Evolutionary conservation across 176 grass and related monocot species (phyloP).

Genomic region (Oryza brachyantha): DNA sequence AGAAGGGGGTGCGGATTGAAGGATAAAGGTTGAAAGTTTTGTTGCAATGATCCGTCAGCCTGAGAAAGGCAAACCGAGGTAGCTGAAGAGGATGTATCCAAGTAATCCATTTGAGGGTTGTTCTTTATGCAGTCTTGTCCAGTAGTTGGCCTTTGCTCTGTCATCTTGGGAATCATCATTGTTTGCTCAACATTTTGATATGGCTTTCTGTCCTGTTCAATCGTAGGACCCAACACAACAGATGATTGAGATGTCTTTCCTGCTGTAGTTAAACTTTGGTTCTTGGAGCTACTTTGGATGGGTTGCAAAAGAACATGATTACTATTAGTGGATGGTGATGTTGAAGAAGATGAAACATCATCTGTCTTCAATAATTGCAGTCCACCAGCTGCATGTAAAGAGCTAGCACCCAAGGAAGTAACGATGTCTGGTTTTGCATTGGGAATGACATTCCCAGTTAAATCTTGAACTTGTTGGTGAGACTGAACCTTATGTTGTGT

Average conservation of each 20-base stretch:
- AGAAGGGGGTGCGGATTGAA: slow-evolving; percentile 56
- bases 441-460: slow-evolving; percentile 18
- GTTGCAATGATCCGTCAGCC: slow-evolving; percentile 61
- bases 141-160: slow-evolving; percentile 41
- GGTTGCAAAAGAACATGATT: slow-evolving; percentile 45
- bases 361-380: slow-evolving; percentile 38
- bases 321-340: slow-evolving; percentile 48
- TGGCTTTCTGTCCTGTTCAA: slow-evolving; percentile 38
- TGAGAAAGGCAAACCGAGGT: slow-evolving; percentile 79
- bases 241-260: slow-evolving; percentile 58
- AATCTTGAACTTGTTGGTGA: slow-evolving; percentile 40
- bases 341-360: slow-evolving; percentile 52
- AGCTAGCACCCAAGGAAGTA: slow-evolving; percentile 41
- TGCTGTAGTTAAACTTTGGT: slow-evolving; percentile 33
- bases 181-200: slow-evolving; percentile 37
- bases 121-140: slow-evolving; percentile 51
- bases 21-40: slow-evolving; percentile 58
- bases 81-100: slow-evolving; percentile 77
- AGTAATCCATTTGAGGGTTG: slow-evolving; percentile 50
- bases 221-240: slow-evolving; percentile 36
- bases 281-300: slow-evolving; percentile 44
- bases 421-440: slow-evolving; percentile 38
- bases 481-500: slow-evolving; percentile 42
- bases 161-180: slow-evolving; percentile 47
- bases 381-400: slow-evolving; percentile 35